Evolutionary conservation across 257 asterid species (phyloP), one percentile per base, ranked within the genome.

Genomic region (Forsythia viridissima): DNA sequence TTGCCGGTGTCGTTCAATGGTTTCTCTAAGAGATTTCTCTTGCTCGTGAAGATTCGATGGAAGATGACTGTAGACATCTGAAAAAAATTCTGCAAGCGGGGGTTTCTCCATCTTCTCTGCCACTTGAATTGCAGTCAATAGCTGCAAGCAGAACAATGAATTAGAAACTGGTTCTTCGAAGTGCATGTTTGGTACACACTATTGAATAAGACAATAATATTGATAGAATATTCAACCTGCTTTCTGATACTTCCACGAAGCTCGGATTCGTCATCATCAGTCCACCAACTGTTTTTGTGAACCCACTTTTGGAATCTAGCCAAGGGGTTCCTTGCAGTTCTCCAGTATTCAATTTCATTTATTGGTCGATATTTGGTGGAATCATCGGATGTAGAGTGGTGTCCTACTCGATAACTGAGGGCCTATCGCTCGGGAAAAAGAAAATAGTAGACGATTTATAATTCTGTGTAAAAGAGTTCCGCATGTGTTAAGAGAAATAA

Each of bases 311-410:
- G 83, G 86, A 88, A 95, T 74, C 91, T 84, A 42, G 85, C 78
- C 43, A 87, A 37, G 0, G 98, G 99, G 82, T 71, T 86, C 80
- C 85, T 80, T 1, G 86, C 86, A n/a, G 86, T 90, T 84, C 41
- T 90, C 99, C 98, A 96, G 79, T 90, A 91, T 43, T 93, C 94
- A 2, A 96, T 96, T 82, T 96, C 99, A 9, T 84, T 43, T 11
- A 78, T 9, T 6, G 93, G 63, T 41, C 99, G 90, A 24, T 96
- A 96, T 83, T 91, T 96, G 78, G 99, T 93, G 30, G 99, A 95
- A 70, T 95, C 98, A 67, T 93, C 98, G 1, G 99, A 93, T 15
- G 98, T 93, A 2, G 99, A 92, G 85, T 93, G 98, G 86, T 95
- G 99, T 6, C 98, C 91, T 8, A 92, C 97, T 74, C 98, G 87